Evolutionary conservation across 805 yeast genomes (phyloP).

Genomic region (Saccharomycopsis vini): DNA sequence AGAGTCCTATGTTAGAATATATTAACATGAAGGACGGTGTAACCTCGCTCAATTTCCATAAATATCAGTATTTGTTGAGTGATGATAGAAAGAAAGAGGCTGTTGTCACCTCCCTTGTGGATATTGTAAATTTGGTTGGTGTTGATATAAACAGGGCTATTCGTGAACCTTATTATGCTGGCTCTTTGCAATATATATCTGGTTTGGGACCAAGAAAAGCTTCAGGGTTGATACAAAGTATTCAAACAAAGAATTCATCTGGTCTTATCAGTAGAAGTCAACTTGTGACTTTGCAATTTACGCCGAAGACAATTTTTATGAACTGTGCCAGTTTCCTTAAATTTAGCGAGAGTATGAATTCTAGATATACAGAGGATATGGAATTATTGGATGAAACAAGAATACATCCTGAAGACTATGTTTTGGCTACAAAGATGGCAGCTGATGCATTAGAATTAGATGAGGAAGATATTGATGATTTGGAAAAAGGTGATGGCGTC

Average conservation of each 20-base stretch:
- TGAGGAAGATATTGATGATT: constrained; percentile 80
- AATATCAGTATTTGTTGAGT: constrained; percentile 63
- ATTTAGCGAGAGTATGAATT: constrained; percentile 46
- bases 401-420: constrained; percentile 97
- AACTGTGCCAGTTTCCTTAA: constrained; percentile 87
- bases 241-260: constrained; percentile 56
- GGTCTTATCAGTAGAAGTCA: constrained; percentile 63
- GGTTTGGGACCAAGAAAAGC: constrained; percentile 97
- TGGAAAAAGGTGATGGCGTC: constrained; percentile 73
- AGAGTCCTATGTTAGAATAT: constrained; percentile 88
- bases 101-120: constrained; percentile 76
- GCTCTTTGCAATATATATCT: constrained; percentile 64
- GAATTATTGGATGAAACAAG: constrained; percentile 90
- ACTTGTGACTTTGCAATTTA: constrained; percentile 68
- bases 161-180: constrained; percentile 62
- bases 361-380: constrained; percentile 44
- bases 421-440: constrained; percentile 92
- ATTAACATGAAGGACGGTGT: constrained; percentile 72
- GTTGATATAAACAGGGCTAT: constrained; percentile 89
- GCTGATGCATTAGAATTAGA: constrained; percentile 95
- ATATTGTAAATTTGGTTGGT: constrained; percentile 84
- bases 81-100: constrained; percentile 56
- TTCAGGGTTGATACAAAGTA: constrained; percentile 70
- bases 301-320: constrained; percentile 74
- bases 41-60: constrained; percentile 55